Percentiles rank a stretch among this genome's conserved stretches.
Conservation (phyloP, 2,329 filamentous ascomycete genomes). For the Fonsecaea multimorphosa region DNA sequence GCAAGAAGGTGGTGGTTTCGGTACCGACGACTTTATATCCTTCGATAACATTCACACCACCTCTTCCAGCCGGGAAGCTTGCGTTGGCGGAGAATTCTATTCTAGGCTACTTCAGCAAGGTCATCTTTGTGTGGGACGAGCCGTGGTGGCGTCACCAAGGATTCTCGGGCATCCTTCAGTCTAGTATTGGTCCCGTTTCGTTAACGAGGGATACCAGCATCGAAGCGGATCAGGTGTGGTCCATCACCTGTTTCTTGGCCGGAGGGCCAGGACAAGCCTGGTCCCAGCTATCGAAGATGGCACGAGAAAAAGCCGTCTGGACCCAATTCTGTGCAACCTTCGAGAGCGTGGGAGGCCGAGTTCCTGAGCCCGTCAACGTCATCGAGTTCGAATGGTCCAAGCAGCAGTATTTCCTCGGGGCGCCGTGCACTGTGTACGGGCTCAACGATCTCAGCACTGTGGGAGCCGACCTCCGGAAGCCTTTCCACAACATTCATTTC, state of each 20-base stretch:
- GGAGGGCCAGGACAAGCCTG: conserved; percentile 42
- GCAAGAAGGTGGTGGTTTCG: conserved; percentile 55
- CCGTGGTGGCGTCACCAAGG: conserved; percentile 15
- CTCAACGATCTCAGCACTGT: too few relatives aligned
- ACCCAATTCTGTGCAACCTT: conserved; percentile 30
- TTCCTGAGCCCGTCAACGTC: too few relatives aligned
- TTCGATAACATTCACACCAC: conserved; percentile 29
- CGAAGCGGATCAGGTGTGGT: conserved; percentile 33
- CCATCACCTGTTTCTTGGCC: conserved; percentile 50
- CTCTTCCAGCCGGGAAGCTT: background rate
- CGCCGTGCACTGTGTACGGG: too few relatives aligned
- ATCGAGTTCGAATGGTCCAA: too few relatives aligned
- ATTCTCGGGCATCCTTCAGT: background rate
- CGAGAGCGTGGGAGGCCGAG: too few relatives aligned
- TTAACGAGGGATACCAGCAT: background rate
- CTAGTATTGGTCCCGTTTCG: conserved; percentile 43
- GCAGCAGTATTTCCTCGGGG: too few relatives aligned
- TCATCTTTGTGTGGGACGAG: background rate
- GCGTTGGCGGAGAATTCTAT: background rate
- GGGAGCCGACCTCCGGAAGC: too few relatives aligned
- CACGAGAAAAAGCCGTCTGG: conserved; percentile 36
- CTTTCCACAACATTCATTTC: conserved; percentile 51
- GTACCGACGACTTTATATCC: conserved; percentile 55
- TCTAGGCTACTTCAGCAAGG: conserved; percentile 15
- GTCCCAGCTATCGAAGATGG: conserved; percentile 29